phyloP scores from a whole-genome alignment of 2,329 filamentous ascomycete species.

The Sordariomycetes sp. region DNA sequence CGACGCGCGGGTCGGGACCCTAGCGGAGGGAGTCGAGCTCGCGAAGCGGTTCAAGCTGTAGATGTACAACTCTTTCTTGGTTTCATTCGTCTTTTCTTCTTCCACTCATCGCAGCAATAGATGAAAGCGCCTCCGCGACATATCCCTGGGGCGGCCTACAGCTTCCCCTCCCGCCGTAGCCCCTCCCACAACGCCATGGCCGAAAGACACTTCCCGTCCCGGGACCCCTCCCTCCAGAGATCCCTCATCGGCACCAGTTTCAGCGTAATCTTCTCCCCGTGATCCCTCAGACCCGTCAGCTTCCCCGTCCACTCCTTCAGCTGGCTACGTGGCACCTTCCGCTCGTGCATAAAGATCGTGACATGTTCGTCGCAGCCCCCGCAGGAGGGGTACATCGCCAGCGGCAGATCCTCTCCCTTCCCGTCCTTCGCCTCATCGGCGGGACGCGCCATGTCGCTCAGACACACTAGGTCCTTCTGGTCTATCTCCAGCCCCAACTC shows the following conservation, averaged over 20 bases:
- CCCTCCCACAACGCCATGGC: conserved; percentile 47
- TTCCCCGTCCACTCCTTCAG: conserved; percentile 42
- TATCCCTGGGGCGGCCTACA: conserved; percentile 12
- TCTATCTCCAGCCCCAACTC: conserved; percentile 42
- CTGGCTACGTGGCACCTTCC: conserved; percentile 31
- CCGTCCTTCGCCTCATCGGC: conserved; percentile 12
- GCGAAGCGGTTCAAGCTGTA: conserved; percentile 42
- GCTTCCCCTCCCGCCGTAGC: conserved; percentile 30
- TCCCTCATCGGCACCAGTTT: conserved; percentile 43
- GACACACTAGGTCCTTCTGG: conserved; percentile 29
- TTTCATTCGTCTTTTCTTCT: not conserved
- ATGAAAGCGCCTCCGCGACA: not conserved
- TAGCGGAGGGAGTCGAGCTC: conserved; percentile 67
- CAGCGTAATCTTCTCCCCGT: conserved; percentile 49
- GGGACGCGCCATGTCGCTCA: conserved; percentile 34
- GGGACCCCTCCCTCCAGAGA: conserved; percentile 41
- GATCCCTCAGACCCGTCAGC: conserved; percentile 40
- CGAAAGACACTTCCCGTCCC: conserved; percentile 46
- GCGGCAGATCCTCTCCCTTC: conserved; percentile 21
- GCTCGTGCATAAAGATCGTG: conserved; percentile 43
- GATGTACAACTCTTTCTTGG: not conserved
- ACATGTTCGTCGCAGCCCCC: conserved; percentile 50
- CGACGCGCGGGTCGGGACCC: conserved; percentile 63
- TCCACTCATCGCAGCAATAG: not conserved
- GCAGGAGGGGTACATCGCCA: conserved; percentile 41